Evolutionary conservation across 1,284 basidiomycete genomes (phyloP), one percentile per base, ranked within the genome.

Genomic region (Melampsora americana): DNA sequence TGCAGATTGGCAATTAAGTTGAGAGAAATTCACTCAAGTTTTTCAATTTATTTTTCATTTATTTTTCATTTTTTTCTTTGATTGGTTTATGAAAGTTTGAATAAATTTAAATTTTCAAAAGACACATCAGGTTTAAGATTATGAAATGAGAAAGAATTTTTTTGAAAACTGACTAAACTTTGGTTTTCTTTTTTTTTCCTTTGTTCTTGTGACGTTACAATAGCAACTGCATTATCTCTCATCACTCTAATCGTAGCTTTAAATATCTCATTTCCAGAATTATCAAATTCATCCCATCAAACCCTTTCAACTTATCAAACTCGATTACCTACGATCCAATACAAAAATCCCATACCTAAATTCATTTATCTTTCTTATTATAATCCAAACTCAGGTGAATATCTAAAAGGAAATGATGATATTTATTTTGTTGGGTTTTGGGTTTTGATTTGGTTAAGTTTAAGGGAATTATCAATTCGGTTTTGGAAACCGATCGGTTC

Each of bases 361-460:
- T 67, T 74, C 35, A 67, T 74, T 28, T 62, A 74, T 59, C 56
- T 74, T 23, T 74, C 72, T 46, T 74, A 74, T 44, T 59, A 66
- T 16, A 61, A 67, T 67, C 72, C 72, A 7, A 42, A 60, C 16
- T 66, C 50, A 42, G 72, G 65, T 28, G 44, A 60, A 39, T 74
- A 74, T 32, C 18, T 66, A 12, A 74, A 74, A 61, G 72, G 72
- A 18, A 59, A 50, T 64, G 72, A 74, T 61, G 72, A 74, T 48
- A 35, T 74, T 56, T 74, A 74, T 35, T 74, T 74, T 62, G 65
- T 67, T 28, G 32, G 46, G 26, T 74, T 74, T 59, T 66, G 64
- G 72, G 39, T 74, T 4, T n/a, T 74, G 16, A 67, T 74, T 32
- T 74, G 72, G 72, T 46, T 74, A 30, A 66, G 46, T 26, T 61